A percentile compares a stretch with the other conserved stretches of the same genome.
Evolutionary conservation across 1,284 basidiomycete species (phyloP).

Genomic region (Ceratobasidium sp.): DNA sequence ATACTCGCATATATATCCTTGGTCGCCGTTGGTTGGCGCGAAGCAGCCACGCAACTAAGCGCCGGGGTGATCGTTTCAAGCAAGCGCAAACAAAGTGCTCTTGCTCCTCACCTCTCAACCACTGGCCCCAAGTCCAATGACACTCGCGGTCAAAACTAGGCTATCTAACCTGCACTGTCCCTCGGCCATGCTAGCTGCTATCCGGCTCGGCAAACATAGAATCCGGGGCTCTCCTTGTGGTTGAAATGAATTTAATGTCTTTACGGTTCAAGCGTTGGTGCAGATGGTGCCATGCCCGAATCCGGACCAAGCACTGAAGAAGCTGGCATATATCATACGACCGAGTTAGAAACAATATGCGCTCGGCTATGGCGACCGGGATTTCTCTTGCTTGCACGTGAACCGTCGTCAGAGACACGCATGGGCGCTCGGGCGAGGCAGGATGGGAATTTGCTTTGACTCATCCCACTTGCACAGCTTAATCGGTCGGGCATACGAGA

Average conservation of each 20-base stretch:
- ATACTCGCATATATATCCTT: neutral
- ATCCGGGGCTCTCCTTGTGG: no score
- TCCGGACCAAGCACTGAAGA: no score
- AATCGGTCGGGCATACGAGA: neutral
- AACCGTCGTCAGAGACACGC: neutral
- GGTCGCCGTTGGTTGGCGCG: neutral
- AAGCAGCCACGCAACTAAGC: conserved; percentile 9
- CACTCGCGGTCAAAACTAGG: no score
- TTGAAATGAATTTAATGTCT: no score
- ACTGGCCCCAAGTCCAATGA: no score
- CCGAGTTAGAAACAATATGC: neutral
- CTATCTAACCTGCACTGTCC: no score
- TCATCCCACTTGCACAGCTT: conserved; percentile 7
- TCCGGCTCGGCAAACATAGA: no score
- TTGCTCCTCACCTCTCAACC: neutral
- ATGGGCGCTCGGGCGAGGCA: conserved; percentile 10
- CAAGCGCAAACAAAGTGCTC: neutral
- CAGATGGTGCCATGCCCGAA: no score
- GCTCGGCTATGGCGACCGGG: neutral
- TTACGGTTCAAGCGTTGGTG: no score
- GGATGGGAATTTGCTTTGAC: neutral
- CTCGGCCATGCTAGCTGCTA: no score
- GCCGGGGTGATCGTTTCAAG: conserved; percentile 5
- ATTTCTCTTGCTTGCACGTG: neutral
- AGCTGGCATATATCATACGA: no score